phyloP scores from a whole-genome alignment of 306 rosid species.

The Dalbergia cultrata region DNA sequence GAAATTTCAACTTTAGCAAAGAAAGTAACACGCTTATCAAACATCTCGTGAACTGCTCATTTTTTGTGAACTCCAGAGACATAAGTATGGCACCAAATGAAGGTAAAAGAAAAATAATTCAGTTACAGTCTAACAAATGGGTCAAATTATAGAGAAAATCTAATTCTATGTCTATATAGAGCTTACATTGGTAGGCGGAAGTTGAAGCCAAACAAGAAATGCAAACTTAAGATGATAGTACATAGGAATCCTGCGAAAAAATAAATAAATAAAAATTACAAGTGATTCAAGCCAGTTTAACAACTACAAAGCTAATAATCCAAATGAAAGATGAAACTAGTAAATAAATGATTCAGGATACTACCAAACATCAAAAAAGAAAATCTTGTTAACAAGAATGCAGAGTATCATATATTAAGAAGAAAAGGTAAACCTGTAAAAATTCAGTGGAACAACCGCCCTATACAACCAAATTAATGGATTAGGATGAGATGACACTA shows the following conservation, averaged over 20 bases:
- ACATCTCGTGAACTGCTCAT: background rate
- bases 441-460: background rate
- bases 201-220: conserved; percentile 99
- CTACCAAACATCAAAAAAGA: conserved; percentile 7
- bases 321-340: conserved; percentile 1
- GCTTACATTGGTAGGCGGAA: conserved; percentile 83
- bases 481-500: conserved; percentile 42
- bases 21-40: background rate
- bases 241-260: conserved; percentile 76
- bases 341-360: conserved; percentile 20
- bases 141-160: conserved; percentile 21
- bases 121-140: background rate
- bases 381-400: conserved; percentile 4
- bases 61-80: background rate
- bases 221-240: conserved; percentile 93
- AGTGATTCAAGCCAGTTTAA: conserved; percentile 13
- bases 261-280: conserved; percentile 7
- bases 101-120: background rate
- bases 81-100: conserved; percentile 19
- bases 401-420: background rate
- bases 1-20: conserved; percentile 2
- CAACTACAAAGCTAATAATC: conserved; percentile 4
- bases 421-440: background rate
- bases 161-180: conserved; percentile 32
- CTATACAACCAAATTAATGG: conserved; percentile 29